A percentile compares a stretch with the other conserved stretches of the same genome.
These are phyloP conservation scores for Glutinoglossum americanum DNA, from an alignment of 495 filamentous ascomycete genomes.

Conservation along the genomic window DNA sequence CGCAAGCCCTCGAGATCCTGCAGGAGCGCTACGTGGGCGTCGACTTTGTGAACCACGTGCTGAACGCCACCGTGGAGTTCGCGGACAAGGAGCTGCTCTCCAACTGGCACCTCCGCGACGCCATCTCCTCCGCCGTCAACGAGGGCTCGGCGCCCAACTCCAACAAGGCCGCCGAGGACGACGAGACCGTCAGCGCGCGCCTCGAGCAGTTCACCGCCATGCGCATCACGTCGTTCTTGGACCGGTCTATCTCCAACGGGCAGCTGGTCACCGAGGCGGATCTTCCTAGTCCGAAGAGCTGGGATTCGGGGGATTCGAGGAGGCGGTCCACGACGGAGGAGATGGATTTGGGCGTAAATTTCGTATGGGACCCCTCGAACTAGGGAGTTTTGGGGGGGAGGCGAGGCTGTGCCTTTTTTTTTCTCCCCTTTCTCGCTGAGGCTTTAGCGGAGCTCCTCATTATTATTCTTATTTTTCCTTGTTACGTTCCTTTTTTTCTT, in stretches of 20 bases:
- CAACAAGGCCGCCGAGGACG: not conserved
- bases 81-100: not conserved
- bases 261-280: not conserved
- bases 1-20: not conserved
- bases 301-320: not conserved
- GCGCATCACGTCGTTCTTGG: not conserved
- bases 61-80: not conserved
- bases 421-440: not conserved
- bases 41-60: not conserved
- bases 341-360: not conserved
- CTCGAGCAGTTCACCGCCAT: not conserved
- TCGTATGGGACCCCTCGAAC: not conserved
- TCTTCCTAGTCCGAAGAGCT: not conserved
- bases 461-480: not conserved
- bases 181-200: not conserved
- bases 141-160: not conserved
- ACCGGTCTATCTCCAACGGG: not conserved
- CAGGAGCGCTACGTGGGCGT: not conserved
- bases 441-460: too few species aligned
- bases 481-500: not conserved
- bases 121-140: not conserved
- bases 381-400: not conserved
- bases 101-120: not conserved
- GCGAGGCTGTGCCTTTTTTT: not conserved
- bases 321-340: not conserved